Base-by-base conservation (phyloP, 1,284 basidiomycete species). In the Stereum hirsutum region DNA sequence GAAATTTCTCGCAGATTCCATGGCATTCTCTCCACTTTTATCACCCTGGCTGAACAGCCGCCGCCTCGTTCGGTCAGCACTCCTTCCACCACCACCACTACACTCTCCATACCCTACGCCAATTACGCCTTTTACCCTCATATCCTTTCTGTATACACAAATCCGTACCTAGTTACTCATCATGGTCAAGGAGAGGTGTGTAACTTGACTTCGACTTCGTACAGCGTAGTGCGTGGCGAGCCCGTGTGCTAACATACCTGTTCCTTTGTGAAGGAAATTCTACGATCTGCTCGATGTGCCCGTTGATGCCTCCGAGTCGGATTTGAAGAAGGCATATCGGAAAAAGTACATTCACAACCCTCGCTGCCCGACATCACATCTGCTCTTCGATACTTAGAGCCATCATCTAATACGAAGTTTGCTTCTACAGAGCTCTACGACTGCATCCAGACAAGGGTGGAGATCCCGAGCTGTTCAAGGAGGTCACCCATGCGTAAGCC, bases 391-490 rank as follows among this genome's bases (percentile, higher is more conserved):
- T 30, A 35, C 33, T 39, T 36, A 11, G 39, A 14, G 36, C 33
- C 25, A 44, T 54, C 23, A 54, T n/a, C n/a, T n/a, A n/a, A n/a
- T n/a, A n/a, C n/a, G n/a, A n/a, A n/a, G 49, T 39, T 52, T 50
- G 36, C 20, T 31, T 50, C 50, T 51, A 50, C 50, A 93, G 90
- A 62, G 90, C 91, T n/a, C 66, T 96, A 46, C 78, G 82, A 51
- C 65, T 89, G 50, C 95, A 97, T 64, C 95, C 94, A 31, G 95
- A 98, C 75, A 97, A 97, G 70, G 91, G 93, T 47, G 93, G 93
- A 50, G 93, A 97, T 61, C 91, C 91, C 39, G 96, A 99, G 65
- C 65, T 88, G 48, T 99, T 99, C 86, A 98, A 99, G 63, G 91
- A 96, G 61, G 85, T 98, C 46, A 95, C 94, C 12, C 88, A 95